Base-by-base conservation (phyloP, 2,329 filamentous ascomycete genomes). In the Nothopassalora personata region DNA sequence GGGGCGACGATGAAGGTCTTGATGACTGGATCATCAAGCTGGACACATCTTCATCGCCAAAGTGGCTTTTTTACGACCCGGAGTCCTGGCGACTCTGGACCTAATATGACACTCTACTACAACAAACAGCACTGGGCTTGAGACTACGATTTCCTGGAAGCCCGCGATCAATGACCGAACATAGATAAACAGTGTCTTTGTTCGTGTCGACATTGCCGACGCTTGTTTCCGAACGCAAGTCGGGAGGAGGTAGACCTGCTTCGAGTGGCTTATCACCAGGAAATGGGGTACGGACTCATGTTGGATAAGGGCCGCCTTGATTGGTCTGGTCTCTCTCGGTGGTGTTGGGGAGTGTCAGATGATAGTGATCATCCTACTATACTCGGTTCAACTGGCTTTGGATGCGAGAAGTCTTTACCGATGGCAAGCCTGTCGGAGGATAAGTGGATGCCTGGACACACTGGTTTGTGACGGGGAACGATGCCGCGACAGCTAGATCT, bases 171-270 rank as follows among this genome's bases (percentile, higher is more conserved):
- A 10, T 27, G n/a, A 8, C 19, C 19, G 28, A 19, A 23, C 23
- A 23, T 23, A 2, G 23, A 23, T 23, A 23, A 23, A 23, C 23
- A 23, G 23, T 23, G 23, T 23, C 49, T 31, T 3, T 6, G 28
- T n/a, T 18, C 5, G 2, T 15, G 19, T 2, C 2, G 18, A 28
- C 28, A 51, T 43, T 18, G 39, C 27, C 49, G 49, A 65, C 59
- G 65, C 64, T 65, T 64, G 68, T 69, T 71, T 71, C 69, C 67
- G 53, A 68, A 60, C 67, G 68, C 69, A 57, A 69, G 68, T 60
- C 68, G 68, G 64, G 67, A 70, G 68, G 68, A 71, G 68, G 69
- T 70, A 71, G 69, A 70, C 69, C 46, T 65, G 68, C 66, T 68
- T 67, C 64, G 67, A 67, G 68, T 65, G 64, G 66, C 60, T 60